Percentiles rank a stretch among this genome's conserved stretches.
phyloP scores from a whole-genome alignment of 2,329 filamentous ascomycete genomes.

The Claviceps arundinis region DNA sequence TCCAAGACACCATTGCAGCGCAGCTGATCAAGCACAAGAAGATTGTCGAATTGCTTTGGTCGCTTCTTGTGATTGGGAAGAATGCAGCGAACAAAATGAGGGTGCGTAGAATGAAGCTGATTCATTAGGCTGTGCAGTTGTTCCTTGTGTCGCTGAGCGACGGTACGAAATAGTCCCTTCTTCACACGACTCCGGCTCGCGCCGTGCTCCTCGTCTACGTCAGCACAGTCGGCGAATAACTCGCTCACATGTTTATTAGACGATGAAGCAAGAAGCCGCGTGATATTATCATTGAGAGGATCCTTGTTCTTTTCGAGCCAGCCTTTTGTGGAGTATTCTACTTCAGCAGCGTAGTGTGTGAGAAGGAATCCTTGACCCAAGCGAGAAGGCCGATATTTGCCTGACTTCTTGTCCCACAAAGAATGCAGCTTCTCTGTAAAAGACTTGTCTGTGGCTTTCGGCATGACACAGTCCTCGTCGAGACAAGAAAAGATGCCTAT shows the following conservation, averaged over 20 bases:
- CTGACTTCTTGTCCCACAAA: slow-evolving; percentile 90
- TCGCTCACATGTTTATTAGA: slow-evolving; percentile 69
- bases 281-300: slow-evolving; percentile 92
- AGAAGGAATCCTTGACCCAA: slow-evolving; percentile 87
- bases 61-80: slow-evolving; percentile 96
- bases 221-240: slow-evolving; percentile 80
- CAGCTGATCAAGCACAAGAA: slow-evolving; percentile 93
- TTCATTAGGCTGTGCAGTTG: slow-evolving; percentile 93
- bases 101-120: slow-evolving; percentile 89
- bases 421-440: slow-evolving; percentile 98
- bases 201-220: slow-evolving; percentile 59
- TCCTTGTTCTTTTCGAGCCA: slow-evolving; percentile 99
- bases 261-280: slow-evolving; percentile 71
- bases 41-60: slow-evolving; percentile 81
- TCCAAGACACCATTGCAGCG: slow-evolving; percentile 98
- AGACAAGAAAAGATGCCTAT: slow-evolving; percentile 98
- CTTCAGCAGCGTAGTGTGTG: slow-evolving; percentile 94
- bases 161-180: slow-evolving; percentile 92
- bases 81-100: slow-evolving; percentile 96
- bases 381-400: slow-evolving; percentile 81
- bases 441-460: slow-evolving; percentile 90
- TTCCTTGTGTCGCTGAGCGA: slow-evolving; percentile 94
- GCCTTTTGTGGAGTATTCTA: slow-evolving; percentile 87
- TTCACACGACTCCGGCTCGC: slow-evolving; percentile 72
- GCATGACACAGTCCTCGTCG: slow-evolving; percentile 97